phyloP scores from a whole-genome alignment of 1,284 basidiomycete genomes.

The Trametes hirsuta region DNA sequence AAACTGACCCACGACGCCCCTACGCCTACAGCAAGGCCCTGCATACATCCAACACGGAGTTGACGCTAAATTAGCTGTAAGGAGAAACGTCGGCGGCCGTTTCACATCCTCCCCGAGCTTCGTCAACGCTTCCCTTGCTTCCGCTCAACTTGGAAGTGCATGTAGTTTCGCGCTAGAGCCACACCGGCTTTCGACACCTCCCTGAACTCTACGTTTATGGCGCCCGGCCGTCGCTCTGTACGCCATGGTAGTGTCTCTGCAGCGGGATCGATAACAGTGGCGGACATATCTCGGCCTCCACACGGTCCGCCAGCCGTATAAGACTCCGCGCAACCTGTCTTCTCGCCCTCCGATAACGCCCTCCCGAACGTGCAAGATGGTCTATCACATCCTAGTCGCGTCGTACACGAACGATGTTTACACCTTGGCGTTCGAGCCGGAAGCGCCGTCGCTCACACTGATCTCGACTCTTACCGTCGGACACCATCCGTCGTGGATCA shows the following conservation, averaged over 20 bases:
- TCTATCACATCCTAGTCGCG: constrained; percentile 58
- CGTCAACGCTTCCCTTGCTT: constrained; percentile 9
- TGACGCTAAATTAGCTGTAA: constrained; percentile 4
- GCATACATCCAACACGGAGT: not conserved
- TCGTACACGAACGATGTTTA: constrained; percentile 66
- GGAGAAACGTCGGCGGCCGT: constrained; percentile 19
- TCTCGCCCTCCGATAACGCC: constrained; percentile 25
- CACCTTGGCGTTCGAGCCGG: constrained; percentile 47
- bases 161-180: constrained; percentile 14
- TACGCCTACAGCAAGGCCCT: not conserved
- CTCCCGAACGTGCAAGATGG: constrained; percentile 27
- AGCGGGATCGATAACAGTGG: constrained; percentile 25
- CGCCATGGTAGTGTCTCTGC: not conserved
- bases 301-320: constrained; percentile 24
- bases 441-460: constrained; percentile 44
- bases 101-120: constrained; percentile 4
- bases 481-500: constrained; percentile 71
- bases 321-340: constrained; percentile 15
- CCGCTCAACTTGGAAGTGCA: constrained; percentile 23
- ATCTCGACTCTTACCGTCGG: constrained; percentile 55
- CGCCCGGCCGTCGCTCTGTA: constrained; percentile 2
- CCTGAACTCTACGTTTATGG: constrained; percentile 6
- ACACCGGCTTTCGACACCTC: not conserved
- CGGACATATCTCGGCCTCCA: constrained; percentile 32
- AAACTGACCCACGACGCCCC: constrained; percentile 4